These are phyloP conservation scores for Cordyceps cateniannulata DNA, from an alignment of 2,329 filamentous ascomycete genomes.

Conservation along the genomic window DNA sequence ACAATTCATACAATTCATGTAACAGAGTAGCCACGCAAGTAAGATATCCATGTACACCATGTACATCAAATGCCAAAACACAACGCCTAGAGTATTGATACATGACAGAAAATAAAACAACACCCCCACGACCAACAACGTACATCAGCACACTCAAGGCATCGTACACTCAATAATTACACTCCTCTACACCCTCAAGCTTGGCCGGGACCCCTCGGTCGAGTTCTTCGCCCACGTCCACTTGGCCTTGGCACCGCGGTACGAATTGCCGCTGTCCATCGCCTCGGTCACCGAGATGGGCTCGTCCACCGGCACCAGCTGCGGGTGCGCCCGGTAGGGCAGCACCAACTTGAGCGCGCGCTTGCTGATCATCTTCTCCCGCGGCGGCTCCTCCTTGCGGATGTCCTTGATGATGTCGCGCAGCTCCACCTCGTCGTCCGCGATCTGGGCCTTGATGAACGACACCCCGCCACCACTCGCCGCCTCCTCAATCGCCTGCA, in stretches of 20 bases:
- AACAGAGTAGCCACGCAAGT: too few species aligned
- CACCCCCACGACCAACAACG: too few species aligned
- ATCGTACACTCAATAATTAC: neutral
- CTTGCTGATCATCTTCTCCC: slow-evolving; percentile 21
- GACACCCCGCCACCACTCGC: slow-evolving; percentile 38
- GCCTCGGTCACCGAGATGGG: slow-evolving; percentile 31
- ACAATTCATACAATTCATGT: too few species aligned
- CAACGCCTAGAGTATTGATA: too few species aligned
- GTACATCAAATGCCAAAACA: too few species aligned
- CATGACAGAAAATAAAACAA: too few species aligned
- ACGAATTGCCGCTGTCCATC: slow-evolving; percentile 20
- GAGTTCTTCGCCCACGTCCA: slow-evolving; percentile 21
- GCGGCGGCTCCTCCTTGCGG: slow-evolving; percentile 30
- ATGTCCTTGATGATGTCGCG: slow-evolving; percentile 61
- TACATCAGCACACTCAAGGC: neutral
- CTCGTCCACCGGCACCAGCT: slow-evolving; percentile 29
- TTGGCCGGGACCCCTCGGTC: slow-evolving; percentile 20
- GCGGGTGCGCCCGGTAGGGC: slow-evolving; percentile 30
- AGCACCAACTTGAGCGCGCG: slow-evolving; percentile 24
- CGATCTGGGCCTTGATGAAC: slow-evolving; percentile 83
- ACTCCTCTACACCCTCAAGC: slow-evolving; percentile 13
- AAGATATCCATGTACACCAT: too few species aligned
- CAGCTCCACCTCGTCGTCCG: slow-evolving; percentile 66
- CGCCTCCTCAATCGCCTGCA: slow-evolving; percentile 59
- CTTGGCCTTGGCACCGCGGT: slow-evolving; percentile 18